These are phyloP conservation scores for Fusarium sp. DNA, from an alignment of 2,329 filamentous ascomycete genomes.

Conservation along the genomic window DNA sequence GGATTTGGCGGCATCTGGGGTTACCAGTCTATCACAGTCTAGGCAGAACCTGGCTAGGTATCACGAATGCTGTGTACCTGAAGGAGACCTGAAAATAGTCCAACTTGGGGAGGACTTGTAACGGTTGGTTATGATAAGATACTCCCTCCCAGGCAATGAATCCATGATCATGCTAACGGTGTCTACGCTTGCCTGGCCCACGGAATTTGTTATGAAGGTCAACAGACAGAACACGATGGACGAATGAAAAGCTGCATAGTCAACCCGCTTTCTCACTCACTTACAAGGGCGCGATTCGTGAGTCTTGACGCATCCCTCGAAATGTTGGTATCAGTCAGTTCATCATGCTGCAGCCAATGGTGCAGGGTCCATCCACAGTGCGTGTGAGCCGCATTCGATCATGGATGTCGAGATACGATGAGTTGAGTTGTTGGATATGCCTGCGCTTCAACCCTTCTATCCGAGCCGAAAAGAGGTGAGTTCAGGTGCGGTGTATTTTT, in stretches of 20 bases:
- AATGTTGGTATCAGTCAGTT: constrained; percentile 42
- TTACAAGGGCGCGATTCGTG: constrained; percentile 41
- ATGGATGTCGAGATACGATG: constrained; percentile 21
- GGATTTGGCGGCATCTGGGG: constrained; percentile 24
- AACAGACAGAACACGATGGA: constrained; percentile 19
- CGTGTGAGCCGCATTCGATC: constrained; percentile 30
- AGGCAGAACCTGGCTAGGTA: background rate
- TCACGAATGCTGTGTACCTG: too few relatives aligned
- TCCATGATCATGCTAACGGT: background rate
- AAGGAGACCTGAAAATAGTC: too few relatives aligned
- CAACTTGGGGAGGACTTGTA: too few relatives aligned
- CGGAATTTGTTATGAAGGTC: constrained; percentile 6
- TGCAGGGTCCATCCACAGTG: constrained; percentile 38
- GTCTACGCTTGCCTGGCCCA: background rate
- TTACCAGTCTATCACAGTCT: constrained; percentile 1
- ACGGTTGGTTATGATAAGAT: background rate
- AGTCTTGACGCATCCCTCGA: constrained; percentile 43
- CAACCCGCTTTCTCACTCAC: constrained; percentile 23
- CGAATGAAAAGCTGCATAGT: constrained; percentile 27
- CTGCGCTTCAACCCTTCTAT: constrained; percentile 41
- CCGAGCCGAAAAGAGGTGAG: constrained; percentile 28
- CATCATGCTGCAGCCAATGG: constrained; percentile 37
- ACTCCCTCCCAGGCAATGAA: background rate
- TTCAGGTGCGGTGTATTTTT: background rate
- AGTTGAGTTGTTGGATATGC: constrained; percentile 39